Base-by-base conservation (phyloP, 768 basidiomycete species). In the Chalciporus pseudorubinellus region DNA sequence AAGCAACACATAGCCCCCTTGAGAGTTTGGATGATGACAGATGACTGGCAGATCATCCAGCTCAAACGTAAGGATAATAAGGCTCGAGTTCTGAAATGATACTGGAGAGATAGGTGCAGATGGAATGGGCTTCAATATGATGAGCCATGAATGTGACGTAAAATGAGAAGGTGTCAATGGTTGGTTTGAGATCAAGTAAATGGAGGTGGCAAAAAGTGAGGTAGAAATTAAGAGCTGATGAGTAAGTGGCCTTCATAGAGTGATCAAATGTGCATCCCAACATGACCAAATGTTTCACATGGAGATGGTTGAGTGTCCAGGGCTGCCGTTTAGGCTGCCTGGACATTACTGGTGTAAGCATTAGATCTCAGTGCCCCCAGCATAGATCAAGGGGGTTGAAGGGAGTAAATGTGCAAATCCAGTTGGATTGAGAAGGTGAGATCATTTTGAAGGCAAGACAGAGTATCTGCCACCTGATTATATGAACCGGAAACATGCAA, bases 161-260 rank as follows among this genome's bases (percentile, higher is more conserved):
- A 33, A 61, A 60, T 1, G 55, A 57, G 0, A 58, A 16, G 3
- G 51, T 59, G 39, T 61, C 51, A 0, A 36, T 19, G n/a, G 71
- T 72, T 0, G 69, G 74, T 16, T 67, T 57, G 16, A 68, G 26
- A 7, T 60, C 54, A 4, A 73, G 41, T 7, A 63, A 14, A 43
- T 73, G 72, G 0, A 64, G 7, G 0, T 46, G 13, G 16, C 66
- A 62, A 28, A 75, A 75, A 0, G 52, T 52, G 9, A 71, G 12
- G 43, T 62, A 72, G 0, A 70, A 73, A 16, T 72, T 70, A 0
- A 70, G 45, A 0, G 64, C 62, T 0, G 71, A 75, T 0, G 57
- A 46, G 40, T 75, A 74, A 3, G 59, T 53, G 0, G 29, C 18
- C 11, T 42, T 12, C 0, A 67, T 67, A 10, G 47, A 44, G 0